These are phyloP conservation scores for Venturiaceae sp. DNA, from an alignment of 2,329 filamentous ascomycete species.

Conservation along the genomic window DNA sequence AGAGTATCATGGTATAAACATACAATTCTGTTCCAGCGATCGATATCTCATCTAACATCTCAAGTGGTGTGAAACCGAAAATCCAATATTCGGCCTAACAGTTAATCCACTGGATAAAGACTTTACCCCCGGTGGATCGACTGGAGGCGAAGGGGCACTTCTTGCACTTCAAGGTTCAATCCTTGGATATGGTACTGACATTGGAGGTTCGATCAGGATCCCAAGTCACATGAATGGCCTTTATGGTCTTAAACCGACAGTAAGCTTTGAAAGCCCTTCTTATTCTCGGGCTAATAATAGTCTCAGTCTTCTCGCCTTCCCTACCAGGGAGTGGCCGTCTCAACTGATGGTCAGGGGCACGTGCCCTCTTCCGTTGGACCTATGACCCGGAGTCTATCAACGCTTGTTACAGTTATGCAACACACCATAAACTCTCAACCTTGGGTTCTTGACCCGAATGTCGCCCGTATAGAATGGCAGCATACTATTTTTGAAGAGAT, in stretches of 20 bases:
- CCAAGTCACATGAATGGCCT: slow-evolving; percentile 50
- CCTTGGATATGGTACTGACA: slow-evolving; percentile 55
- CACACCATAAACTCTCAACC: slow-evolving; percentile 29
- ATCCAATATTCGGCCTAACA: slow-evolving; percentile 54
- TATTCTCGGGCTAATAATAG: slow-evolving; percentile 13
- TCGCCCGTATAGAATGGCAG: slow-evolving; percentile 44
- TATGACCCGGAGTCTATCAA: slow-evolving; percentile 45
- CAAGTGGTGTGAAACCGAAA: slow-evolving; percentile 51
- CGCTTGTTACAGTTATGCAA: slow-evolving; percentile 36
- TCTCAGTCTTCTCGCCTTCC: slow-evolving; percentile 49
- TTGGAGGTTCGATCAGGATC: slow-evolving; percentile 47
- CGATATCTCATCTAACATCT: slow-evolving; percentile 29
- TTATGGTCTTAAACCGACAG: slow-evolving; percentile 47
- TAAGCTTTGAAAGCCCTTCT: not conserved
- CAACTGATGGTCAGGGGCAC: slow-evolving; percentile 55
- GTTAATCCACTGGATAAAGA: slow-evolving; percentile 50
- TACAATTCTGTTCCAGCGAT: no score
- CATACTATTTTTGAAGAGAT: slow-evolving; percentile 35
- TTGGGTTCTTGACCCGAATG: slow-evolving; percentile 35
- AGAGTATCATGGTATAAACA: slow-evolving; percentile 62
- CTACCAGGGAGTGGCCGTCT: slow-evolving; percentile 42
- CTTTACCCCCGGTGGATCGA: slow-evolving; percentile 54
- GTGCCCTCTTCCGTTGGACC: slow-evolving; percentile 56
- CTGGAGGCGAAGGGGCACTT: slow-evolving; percentile 57
- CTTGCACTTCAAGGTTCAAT: slow-evolving; percentile 49